Conservation (phyloP, 352 stramenopile species). For the Globisporangium heterothallicum region DNA sequence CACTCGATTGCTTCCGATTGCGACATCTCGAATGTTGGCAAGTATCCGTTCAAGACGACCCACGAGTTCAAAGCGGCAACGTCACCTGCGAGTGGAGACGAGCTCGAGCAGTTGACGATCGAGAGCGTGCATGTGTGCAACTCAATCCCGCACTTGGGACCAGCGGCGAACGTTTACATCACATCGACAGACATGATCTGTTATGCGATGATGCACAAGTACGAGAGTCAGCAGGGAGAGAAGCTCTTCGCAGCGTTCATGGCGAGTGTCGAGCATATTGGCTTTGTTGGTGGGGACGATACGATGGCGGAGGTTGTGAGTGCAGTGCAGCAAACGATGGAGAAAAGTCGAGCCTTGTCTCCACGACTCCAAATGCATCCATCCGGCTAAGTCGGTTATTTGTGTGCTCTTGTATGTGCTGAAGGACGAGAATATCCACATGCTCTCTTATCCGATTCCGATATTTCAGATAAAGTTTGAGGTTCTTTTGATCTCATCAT, state of each 20-base stretch:
- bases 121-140: not conserved
- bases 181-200: constrained; percentile 1
- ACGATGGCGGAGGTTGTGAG: not conserved
- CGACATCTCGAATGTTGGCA: constrained; percentile 19
- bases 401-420: too few relatives aligned
- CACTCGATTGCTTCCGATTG: constrained; percentile 22
- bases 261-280: not conserved
- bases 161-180: constrained; percentile 1
- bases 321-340: not conserved
- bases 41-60: constrained; percentile 26
- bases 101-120: not conserved
- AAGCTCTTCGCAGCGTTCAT: not conserved
- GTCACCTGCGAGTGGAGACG: too few relatives aligned
- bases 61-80: constrained; percentile 16
- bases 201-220: constrained; percentile 4
- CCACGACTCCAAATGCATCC: not conserved
- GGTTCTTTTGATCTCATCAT: too few relatives aligned
- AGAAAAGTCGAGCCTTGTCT: not conserved
- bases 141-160: not conserved
- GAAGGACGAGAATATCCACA: too few relatives aligned
- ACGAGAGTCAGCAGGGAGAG: not conserved
- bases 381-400: too few relatives aligned
- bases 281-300: not conserved
- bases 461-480: too few relatives aligned
- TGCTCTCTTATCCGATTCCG: too few relatives aligned